Percentiles rank a stretch among this genome's conserved stretches.
phyloP scores from a whole-genome alignment of 2,329 filamentous ascomycete species.

The Verticillium longisporum region DNA sequence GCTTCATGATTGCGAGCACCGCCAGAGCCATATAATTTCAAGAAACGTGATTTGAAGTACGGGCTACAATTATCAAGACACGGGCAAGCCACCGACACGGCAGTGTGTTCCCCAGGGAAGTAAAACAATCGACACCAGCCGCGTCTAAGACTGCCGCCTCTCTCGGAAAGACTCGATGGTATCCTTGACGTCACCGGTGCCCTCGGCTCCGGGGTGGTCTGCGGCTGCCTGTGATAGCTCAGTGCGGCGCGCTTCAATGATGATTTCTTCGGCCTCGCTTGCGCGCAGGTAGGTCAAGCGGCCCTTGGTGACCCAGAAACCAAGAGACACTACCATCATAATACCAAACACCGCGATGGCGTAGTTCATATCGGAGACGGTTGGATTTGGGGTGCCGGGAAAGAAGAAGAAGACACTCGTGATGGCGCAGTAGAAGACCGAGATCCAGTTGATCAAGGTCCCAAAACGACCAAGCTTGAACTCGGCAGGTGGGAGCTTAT shows the following conservation, averaged over 20 bases:
- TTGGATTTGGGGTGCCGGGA: slow-evolving; percentile 35
- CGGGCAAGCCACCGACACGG: background rate
- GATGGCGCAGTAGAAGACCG: slow-evolving; percentile 42
- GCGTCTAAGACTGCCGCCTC: background rate
- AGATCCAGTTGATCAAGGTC: slow-evolving; percentile 36
- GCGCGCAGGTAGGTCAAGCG: slow-evolving; percentile 24
- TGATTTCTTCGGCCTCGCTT: background rate
- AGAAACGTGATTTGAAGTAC: too few species aligned
- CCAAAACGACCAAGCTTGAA: slow-evolving; percentile 23
- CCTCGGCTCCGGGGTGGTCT: background rate
- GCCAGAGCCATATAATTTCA: too few species aligned
- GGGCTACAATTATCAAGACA: background rate
- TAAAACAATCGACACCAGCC: background rate
- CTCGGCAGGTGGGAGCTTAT: slow-evolving; percentile 9
- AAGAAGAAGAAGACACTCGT: slow-evolving; percentile 52
- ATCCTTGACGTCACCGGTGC: background rate
- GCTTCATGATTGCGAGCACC: too few species aligned
- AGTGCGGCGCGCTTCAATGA: slow-evolving; percentile 5
- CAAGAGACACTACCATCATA: slow-evolving; percentile 41
- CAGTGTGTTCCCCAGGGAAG: background rate
- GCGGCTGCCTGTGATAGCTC: background rate
- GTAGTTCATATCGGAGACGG: slow-evolving; percentile 47
- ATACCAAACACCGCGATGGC: slow-evolving; percentile 50
- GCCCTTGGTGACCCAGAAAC: slow-evolving; percentile 44
- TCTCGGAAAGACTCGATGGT: background rate